phyloP scores from a whole-genome alignment of 75 land plant genomes.

The Cupressus sempervirens region DNA sequence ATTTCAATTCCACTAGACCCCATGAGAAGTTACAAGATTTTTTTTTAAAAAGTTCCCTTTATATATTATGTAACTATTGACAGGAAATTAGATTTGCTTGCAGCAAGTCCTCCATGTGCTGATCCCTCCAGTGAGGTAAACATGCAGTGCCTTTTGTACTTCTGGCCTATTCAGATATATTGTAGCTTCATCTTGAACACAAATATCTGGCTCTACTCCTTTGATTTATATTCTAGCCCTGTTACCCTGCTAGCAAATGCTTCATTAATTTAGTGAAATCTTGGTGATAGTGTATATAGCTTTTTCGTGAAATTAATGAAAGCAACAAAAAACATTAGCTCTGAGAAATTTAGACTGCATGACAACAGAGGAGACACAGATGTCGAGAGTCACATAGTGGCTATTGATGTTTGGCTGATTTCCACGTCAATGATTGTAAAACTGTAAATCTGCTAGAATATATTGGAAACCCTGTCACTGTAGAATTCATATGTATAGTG shows the following conservation, averaged over 20 bases:
- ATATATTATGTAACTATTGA: neutral
- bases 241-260: neutral
- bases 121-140: slow-evolving; percentile 44
- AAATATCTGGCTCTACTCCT: slow-evolving; percentile 37
- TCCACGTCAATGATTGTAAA: neutral
- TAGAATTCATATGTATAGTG: neutral
- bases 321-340: slow-evolving; percentile 29
- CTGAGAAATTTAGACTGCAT: slow-evolving; percentile 33
- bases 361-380: slow-evolving; percentile 17
- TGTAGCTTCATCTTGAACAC: slow-evolving; percentile 60
- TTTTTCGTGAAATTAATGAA: neutral
- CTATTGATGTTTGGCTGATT: slow-evolving; percentile 8
- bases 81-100: slow-evolving; percentile 24
- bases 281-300: no score
- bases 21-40: neutral
- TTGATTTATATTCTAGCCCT: neutral
- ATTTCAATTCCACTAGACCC: neutral
- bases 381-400: slow-evolving; percentile 14
- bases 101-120: slow-evolving; percentile 76
- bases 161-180: slow-evolving; percentile 76
- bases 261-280: neutral
- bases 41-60: neutral
- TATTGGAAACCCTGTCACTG: slow-evolving; percentile 9
- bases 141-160: slow-evolving; percentile 82
- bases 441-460: slow-evolving; percentile 3